Evolutionary conservation across 306 rosid genomes (phyloP), one percentile per base, ranked within the genome.

Genomic region (Heteromeles arbutifolia): DNA sequence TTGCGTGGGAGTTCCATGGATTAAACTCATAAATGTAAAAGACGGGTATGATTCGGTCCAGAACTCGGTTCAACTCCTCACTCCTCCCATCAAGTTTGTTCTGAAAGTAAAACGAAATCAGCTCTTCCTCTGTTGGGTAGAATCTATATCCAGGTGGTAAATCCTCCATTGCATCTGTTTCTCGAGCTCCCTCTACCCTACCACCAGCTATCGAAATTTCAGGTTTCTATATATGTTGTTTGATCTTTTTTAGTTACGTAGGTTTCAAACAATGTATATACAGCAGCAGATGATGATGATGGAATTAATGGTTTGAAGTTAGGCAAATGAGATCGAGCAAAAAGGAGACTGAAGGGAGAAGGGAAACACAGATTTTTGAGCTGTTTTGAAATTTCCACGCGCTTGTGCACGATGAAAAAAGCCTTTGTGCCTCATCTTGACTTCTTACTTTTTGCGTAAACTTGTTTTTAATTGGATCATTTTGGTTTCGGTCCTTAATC

Each of bases 121-220:
- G 76, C 68, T 93, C 97, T 71, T 91, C 96, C 82, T 93, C 97
- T 5, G 96, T 93, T 0, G 97, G 98, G 80, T 86, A 91, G 84
- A 94, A 94, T 34, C 96, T 88, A 84, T 82, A 90, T 78, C 98
- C 97, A 11, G 93, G 94, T 73, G 92, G 74, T 67, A 89, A 80
- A 69, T 81, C 77, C 26, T 56, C 89, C 97, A 91, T 89, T 45
- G 15, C 32, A 19, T 34, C 9, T 6, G 9, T 34, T 34, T 6
- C 39, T 6, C 59, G 39, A 19, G 67, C 61, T 14, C 64, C 32
- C 41, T 64, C 21, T n/a, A 34, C 44, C 22, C 74, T 48, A 48
- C 53, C 4, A 48, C 53, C 19, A 34, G 39, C 63, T 22, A 57
- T 13, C 21, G 1, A 25, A 59, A 22, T 13, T 17, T 64, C 21